Evolutionary conservation across 768 basidiomycete species (phyloP).

Genomic region (Grammothele lineata): DNA sequence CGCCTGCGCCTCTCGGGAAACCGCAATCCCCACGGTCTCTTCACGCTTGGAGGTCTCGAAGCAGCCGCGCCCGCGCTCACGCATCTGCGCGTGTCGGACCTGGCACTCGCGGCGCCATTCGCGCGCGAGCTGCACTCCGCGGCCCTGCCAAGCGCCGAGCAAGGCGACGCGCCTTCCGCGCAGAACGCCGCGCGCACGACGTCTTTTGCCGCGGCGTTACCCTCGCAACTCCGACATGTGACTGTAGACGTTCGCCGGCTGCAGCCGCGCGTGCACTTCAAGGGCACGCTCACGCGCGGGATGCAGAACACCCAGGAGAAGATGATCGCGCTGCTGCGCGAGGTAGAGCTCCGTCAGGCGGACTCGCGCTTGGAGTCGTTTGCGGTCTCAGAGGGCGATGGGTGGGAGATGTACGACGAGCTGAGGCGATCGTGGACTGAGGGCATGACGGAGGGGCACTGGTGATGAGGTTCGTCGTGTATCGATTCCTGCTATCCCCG

Average conservation of each 20-base stretch:
- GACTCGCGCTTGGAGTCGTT: background rate
- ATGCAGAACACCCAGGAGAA: slow-evolving; percentile 8
- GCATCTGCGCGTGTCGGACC: slow-evolving; percentile 38
- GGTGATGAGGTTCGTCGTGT: too few species aligned
- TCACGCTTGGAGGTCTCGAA: slow-evolving; percentile 35
- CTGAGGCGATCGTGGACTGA: background rate
- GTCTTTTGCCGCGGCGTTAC: slow-evolving; percentile 1
- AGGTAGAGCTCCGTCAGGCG: slow-evolving; percentile 1
- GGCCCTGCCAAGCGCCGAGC: slow-evolving; percentile 11
- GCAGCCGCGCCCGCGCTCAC: slow-evolving; percentile 36
- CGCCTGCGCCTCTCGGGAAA: slow-evolving; percentile 46
- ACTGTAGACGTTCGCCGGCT: slow-evolving; percentile 3
- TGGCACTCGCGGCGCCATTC: slow-evolving; percentile 39
- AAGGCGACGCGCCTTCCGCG: background rate
- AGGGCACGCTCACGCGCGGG: background rate
- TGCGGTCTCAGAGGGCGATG: background rate
- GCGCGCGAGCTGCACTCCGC: slow-evolving; percentile 34
- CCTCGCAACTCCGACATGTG: slow-evolving; percentile 2
- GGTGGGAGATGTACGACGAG: background rate
- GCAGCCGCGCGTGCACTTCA: background rate
- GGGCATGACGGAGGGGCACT: too few species aligned
- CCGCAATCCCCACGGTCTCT: slow-evolving; percentile 44
- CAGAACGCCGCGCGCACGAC: background rate
- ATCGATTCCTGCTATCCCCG: too few species aligned
- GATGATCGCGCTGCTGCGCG: slow-evolving; percentile 7